Base-by-base conservation (phyloP, 345 rosid species). In the Linum lewisii region DNA sequence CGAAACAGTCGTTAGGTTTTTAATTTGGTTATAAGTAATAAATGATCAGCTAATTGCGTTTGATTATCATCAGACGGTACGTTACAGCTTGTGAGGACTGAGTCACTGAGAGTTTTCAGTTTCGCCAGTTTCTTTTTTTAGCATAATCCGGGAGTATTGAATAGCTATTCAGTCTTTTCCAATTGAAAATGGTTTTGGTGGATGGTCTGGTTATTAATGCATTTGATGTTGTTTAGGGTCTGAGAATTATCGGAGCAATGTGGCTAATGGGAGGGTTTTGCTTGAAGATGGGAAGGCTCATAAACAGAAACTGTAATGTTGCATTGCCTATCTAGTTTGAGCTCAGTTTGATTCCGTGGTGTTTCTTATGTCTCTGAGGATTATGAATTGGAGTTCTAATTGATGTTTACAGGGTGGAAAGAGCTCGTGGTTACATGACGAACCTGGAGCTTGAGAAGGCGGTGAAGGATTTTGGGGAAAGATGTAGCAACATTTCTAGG, bases 401-500 rank as follows among this genome's bases (percentile, higher is more conserved):
- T 49, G 20, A 18, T 51, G 21, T 2, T 64, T 9, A 0, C 73
- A 87, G 93, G 57, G 59, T 61, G 59, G 84, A 82, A 67, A 22
- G 65, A 52, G 77, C 83, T 66, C 75, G 63, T 55, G 99, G 99
- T 9, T 87, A 87, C 62, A 77, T 85, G 94, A 82, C 83, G 9
- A 85, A 89, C 69, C 73, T 60, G 44, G 97, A 83, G 66, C 84
- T 93, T 53, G 90, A 87, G 64, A 76, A 82, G 73, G 95, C 91
- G 0, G 75, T 89, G 80, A 87, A 82, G 67, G 85, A 69, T 51
- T 85, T 86, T 42, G 73, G 86, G 54, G 72, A 60, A 54, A 83
- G 89, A 67, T 93, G 99, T 57, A 72, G 83, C 59, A 81, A 76
- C 65, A 83, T 93, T 67, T 93, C 90, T 60, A 80, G 94, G 78